A percentile compares a stretch with the other conserved stretches of the same genome.
Evolutionary conservation across 306 rosid genomes (phyloP).

Genomic region (Cucurbita ficifolia): DNA sequence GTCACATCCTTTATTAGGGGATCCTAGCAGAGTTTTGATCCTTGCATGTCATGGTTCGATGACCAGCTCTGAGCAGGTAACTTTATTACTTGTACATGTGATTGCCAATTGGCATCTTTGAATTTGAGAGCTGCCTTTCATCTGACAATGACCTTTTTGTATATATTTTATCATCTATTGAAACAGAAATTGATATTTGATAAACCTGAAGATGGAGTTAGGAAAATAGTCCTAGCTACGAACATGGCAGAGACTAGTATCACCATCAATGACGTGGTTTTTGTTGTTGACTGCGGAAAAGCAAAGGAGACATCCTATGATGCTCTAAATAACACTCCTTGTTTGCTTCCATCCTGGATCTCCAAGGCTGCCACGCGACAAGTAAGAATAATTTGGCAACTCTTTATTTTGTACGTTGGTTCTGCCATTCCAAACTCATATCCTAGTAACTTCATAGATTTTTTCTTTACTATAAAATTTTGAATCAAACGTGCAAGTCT

Average conservation of each 20-base stretch:
- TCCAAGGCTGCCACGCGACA: conserved; percentile 52
- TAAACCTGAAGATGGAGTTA: conserved; percentile 33
- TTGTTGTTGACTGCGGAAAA: conserved; percentile 52
- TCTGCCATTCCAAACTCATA: not conserved
- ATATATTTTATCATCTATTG: not conserved
- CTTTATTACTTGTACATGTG: not conserved
- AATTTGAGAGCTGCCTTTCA: not conserved
- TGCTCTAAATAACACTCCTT: conserved; percentile 56
- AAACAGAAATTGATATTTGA: conserved; percentile 41
- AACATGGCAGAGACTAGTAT: conserved; percentile 61
- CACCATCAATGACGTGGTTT: conserved; percentile 48
- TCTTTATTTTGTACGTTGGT: not conserved
- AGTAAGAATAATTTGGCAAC: conserved; percentile 19
- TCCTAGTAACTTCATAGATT: not conserved
- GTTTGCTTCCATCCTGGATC: conserved; percentile 55
- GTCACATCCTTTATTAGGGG: conserved; percentile 40
- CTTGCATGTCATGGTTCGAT: conserved; percentile 56
- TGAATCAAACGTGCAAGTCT: not conserved
- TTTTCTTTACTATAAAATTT: not conserved
- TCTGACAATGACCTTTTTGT: not conserved
- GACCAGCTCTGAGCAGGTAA: conserved; percentile 47
- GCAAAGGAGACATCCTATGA: conserved; percentile 54
- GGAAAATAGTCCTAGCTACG: conserved; percentile 52
- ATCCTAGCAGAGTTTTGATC: conserved; percentile 38
- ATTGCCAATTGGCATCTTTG: not conserved